Evolutionary conservation across 2,329 filamentous ascomycete genomes (phyloP).

Genomic region (Penicillium sp.): DNA sequence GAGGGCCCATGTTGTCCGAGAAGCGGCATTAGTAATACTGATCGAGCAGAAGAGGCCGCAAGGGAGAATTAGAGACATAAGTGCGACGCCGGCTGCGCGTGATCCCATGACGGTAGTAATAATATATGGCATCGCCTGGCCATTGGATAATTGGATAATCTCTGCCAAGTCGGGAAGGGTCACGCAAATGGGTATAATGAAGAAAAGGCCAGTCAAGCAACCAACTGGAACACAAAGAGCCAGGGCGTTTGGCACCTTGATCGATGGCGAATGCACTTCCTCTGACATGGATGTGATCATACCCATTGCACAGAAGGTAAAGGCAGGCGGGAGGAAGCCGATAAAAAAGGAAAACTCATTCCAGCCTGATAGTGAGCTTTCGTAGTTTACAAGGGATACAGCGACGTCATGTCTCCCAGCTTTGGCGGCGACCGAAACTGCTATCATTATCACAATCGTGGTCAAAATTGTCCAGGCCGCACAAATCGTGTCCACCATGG

Average conservation of each 20-base stretch:
- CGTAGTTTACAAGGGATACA: constrained; percentile 62
- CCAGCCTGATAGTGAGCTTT: constrained; percentile 61
- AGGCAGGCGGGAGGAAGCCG: constrained; percentile 62
- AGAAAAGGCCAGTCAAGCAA: constrained; percentile 59
- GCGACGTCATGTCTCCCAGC: constrained; percentile 57
- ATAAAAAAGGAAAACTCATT: constrained; percentile 66
- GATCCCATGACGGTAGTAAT: constrained; percentile 55
- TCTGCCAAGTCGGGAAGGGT: constrained; percentile 53
- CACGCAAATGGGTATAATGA: constrained; percentile 60
- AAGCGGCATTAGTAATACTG: constrained; percentile 57
- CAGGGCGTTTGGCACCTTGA: constrained; percentile 59
- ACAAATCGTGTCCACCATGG: constrained; percentile 63
- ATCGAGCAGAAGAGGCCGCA: constrained; percentile 60
- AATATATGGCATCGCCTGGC: constrained; percentile 57
- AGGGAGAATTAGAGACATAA: constrained; percentile 56
- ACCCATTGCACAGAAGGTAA: constrained; percentile 63
- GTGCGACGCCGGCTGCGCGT: constrained; percentile 52
- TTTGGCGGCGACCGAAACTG: constrained; percentile 59
- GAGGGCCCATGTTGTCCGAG: constrained; percentile 52
- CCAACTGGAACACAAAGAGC: constrained; percentile 58
- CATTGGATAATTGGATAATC: constrained; percentile 50
- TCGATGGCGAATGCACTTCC: constrained; percentile 58
- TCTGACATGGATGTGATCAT: constrained; percentile 68
- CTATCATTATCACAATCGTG: constrained; percentile 62
- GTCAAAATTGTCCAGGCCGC: constrained; percentile 60